A percentile compares a stretch with the other conserved stretches of the same genome.
Conservation (phyloP, 495 filamentous ascomycete genomes). For the Trypethelium eluteriae region DNA sequence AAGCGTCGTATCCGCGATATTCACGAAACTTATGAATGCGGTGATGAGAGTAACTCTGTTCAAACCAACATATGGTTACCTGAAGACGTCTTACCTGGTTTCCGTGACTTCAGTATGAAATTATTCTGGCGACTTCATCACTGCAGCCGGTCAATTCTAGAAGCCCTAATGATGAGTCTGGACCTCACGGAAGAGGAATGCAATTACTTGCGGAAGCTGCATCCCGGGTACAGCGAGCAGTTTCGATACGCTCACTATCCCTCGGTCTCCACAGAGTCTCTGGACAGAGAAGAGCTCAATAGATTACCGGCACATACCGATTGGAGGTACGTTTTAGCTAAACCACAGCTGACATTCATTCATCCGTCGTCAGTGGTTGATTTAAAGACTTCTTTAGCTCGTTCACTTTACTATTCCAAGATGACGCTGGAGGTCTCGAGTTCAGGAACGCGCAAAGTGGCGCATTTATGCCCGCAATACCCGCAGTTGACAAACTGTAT, state of each 20-base stretch:
- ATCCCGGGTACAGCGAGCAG: conserved; percentile 4
- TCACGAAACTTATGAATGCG: conserved; percentile 5
- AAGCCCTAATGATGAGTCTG: conserved; percentile 6
- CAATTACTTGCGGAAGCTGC: background rate
- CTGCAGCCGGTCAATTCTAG: background rate
- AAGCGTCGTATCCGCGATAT: background rate
- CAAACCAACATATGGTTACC: conserved; percentile 2
- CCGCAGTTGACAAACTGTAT: conserved; percentile 17
- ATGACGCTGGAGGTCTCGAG: conserved; percentile 16
- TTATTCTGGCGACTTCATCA: conserved; percentile 4
- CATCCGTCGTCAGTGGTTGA: background rate
- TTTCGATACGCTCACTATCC: conserved; percentile 8
- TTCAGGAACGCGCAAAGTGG: conserved; percentile 14
- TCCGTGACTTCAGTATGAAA: conserved; percentile 11
- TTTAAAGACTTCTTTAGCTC: conserved; percentile 2
- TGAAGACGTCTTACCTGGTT: conserved; percentile 5
- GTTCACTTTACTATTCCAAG: conserved; percentile 24
- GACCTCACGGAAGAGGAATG: conserved; percentile 2
- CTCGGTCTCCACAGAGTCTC: background rate
- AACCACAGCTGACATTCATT: background rate
- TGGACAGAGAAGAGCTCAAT: background rate
- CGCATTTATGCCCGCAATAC: conserved; percentile 17
- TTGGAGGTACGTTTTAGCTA: background rate
- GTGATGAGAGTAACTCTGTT: conserved; percentile 2
- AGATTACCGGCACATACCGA: background rate